Evolutionary conservation across 2,329 filamentous ascomycete genomes (phyloP), one percentile per base, ranked within the genome.

Genomic region (Parastagonospora nodorum): DNA sequence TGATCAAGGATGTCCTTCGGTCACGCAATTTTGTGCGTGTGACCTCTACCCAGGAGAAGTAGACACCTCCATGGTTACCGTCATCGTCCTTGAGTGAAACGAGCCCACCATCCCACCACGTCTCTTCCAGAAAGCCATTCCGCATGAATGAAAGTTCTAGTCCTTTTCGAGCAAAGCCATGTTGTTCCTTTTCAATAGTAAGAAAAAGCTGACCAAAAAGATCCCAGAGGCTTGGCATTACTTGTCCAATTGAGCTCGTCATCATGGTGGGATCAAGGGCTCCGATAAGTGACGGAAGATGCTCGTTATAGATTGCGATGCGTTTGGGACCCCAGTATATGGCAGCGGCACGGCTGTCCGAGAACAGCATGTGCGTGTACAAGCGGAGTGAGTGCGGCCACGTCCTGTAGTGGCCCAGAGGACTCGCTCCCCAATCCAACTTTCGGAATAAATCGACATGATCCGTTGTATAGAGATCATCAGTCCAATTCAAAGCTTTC

Each of bases 261-360:
- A 51, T 46, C n/a, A 46, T 10, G 10, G 5, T 5, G 4, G 48
- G 48, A 39, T 51, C 42, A 4, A 46, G 24, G 27, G 16, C 39
- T 27, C 48, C 42, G 19, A 45, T 27, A 16, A 51, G 30, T 11
- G 48, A 38, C 5, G 45, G 8, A 12, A 39, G n/a, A 16, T 44
- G 16, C 27, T 51, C 48, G 29, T 51, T 51, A 31, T 51, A 51
- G 8, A 51, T 46, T n/a, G 38, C 39, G 11, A 43, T 51, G 5
- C 38, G 35, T 38, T 43, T 15, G 10, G 48, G 38, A 7, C 48
- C 48, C 48, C 48, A 51, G 28, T 46, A 51, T 5, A 51, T 51
- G n/a, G 38, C 28, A n/a, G 42, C 48, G 4, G 43, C 35, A 7
- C 42, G 42, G 15, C 31, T 30, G n/a, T 51, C 48, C 5, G 48